Conservation (phyloP, 495 filamentous ascomycete genomes). For the Chaetomium tenue region DNA sequence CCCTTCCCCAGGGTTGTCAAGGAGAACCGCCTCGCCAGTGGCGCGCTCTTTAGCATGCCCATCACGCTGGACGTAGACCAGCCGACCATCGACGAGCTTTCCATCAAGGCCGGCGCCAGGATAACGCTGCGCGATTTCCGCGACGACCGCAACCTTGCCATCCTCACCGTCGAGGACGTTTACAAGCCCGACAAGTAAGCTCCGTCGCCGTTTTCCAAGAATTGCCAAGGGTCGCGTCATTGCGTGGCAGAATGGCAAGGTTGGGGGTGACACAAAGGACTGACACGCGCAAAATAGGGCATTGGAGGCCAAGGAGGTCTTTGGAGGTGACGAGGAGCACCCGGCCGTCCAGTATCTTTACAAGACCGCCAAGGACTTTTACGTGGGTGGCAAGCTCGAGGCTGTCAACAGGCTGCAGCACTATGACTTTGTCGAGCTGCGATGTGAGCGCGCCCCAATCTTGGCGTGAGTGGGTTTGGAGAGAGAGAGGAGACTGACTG, state of each 20-base stretch:
- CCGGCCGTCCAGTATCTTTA: slow-evolving; percentile 88
- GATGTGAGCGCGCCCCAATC: slow-evolving; percentile 56
- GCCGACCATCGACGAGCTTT: slow-evolving; percentile 65
- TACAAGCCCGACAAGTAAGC: slow-evolving; percentile 95
- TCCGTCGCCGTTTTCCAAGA: slow-evolving; percentile 13
- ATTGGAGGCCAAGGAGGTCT: slow-evolving; percentile 88
- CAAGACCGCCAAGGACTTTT: slow-evolving; percentile 76
- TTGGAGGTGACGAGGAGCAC: slow-evolving; percentile 90
- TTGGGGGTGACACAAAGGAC: slow-evolving; percentile 2
- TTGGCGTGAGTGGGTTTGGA: not conserved
- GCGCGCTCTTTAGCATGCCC: slow-evolving; percentile 93
- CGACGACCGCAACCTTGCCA: slow-evolving; percentile 92
- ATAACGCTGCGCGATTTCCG: slow-evolving; percentile 91
- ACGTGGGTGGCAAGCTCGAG: slow-evolving; percentile 92
- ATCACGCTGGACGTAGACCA: slow-evolving; percentile 87
- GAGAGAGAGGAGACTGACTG: slow-evolving; percentile 19
- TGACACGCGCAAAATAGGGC: slow-evolving; percentile 50
- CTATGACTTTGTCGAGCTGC: slow-evolving; percentile 96
- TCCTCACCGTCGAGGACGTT: slow-evolving; percentile 92
- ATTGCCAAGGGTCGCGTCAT: slow-evolving; percentile 37
- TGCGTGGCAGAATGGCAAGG: slow-evolving; percentile 23
- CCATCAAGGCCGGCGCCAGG: slow-evolving; percentile 73
- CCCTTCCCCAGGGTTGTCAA: slow-evolving; percentile 68
- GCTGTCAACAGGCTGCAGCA: slow-evolving; percentile 92
- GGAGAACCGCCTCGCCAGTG: slow-evolving; percentile 79